These are phyloP conservation scores for Dunaliella primolecta DNA, from an alignment of 139 green algal species.

Conservation along the genomic window DNA sequence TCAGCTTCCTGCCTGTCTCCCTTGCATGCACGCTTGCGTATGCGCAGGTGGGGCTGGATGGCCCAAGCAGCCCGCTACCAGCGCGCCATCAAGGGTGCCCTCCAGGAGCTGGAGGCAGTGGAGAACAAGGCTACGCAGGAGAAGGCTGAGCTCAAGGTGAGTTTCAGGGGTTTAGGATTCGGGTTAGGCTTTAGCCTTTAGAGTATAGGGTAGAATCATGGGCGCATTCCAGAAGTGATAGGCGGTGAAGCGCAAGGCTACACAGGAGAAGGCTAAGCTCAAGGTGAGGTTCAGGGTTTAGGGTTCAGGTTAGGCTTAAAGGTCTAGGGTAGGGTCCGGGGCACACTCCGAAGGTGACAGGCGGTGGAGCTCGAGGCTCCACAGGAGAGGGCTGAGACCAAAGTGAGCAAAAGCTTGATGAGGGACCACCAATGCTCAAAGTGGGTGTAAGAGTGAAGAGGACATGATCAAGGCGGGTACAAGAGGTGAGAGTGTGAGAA, in stretches of 20 bases:
- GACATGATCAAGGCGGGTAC: too few relatives aligned
- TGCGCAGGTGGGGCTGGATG: slow-evolving; percentile 1
- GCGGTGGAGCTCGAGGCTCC: neutral
- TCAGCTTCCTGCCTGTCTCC: neutral
- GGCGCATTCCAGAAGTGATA: neutral
- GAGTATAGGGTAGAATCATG: too few relatives aligned
- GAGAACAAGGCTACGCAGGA: neutral
- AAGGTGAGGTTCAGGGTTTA: too few relatives aligned
- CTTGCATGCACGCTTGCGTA: neutral
- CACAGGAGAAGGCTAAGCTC: neutral
- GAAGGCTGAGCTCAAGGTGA: neutral
- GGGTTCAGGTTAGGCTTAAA: too few relatives aligned
- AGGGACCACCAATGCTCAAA: too few relatives aligned
- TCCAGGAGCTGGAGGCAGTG: neutral
- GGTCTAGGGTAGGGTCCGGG: too few relatives aligned
- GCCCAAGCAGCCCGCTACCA: slow-evolving; percentile 7
- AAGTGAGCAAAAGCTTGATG: too few relatives aligned
- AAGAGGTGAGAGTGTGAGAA: too few relatives aligned
- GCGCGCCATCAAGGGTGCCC: neutral
- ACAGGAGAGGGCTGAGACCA: neutral
- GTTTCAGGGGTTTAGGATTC: too few relatives aligned
- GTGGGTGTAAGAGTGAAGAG: neutral
- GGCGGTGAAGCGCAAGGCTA: neutral
- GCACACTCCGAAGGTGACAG: neutral
- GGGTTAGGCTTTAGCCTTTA: too few relatives aligned